Evolutionary conservation across 1,139 yeast species (phyloP), one percentile per base, ranked within the genome.

Genomic region (Blastobotrys aristatus): DNA sequence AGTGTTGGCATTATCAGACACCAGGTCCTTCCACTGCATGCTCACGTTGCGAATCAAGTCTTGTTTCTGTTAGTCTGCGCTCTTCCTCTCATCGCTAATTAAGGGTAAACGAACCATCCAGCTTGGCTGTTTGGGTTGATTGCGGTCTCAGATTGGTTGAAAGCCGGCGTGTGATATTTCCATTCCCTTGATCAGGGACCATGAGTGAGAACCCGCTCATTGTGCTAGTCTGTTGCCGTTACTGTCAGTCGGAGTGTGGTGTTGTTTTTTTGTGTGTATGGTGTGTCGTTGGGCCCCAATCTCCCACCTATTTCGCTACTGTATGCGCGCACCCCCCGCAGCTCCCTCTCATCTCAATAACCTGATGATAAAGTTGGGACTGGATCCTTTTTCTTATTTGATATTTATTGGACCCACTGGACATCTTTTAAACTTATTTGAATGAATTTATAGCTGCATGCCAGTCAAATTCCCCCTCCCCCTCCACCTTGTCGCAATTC

Each of bases 1-100:
- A 0, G 96, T 95, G 62, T 87, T 88, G 45, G 94, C 73, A 50
- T 72, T 62, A 52, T 71, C 70, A 29, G 67, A 63, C 39, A 71
- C 65, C 5, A 74, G 64, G 42, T 67, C 71, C 42, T 57, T 57
- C 63, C 64, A 62, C 34, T 60, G 59, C 16, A 41, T 32, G 3
- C 53, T 48, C 10, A 59, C 58, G 13, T 51, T 54, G 11, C 49
- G 49, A 16, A 58, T 42, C 20, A 58, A 47, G 24, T 46, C 56
- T 50, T 16, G 8, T 4, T 14, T 6, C 10, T 11, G 46, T 37
- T 42, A 46, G 36, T 20, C 21, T 20, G 22, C 36, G 5, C 7
- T 16, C 16, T 27, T 44, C 13, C 2, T n/a, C 11, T 18, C 16
- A 7, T 39, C 27, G 7, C 5, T 17, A 7, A 4, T 13, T 7